Percentiles rank a stretch among this genome's conserved stretches.
Conservation (phyloP, 2,329 filamentous ascomycete genomes). For the Monilinia laxa region DNA sequence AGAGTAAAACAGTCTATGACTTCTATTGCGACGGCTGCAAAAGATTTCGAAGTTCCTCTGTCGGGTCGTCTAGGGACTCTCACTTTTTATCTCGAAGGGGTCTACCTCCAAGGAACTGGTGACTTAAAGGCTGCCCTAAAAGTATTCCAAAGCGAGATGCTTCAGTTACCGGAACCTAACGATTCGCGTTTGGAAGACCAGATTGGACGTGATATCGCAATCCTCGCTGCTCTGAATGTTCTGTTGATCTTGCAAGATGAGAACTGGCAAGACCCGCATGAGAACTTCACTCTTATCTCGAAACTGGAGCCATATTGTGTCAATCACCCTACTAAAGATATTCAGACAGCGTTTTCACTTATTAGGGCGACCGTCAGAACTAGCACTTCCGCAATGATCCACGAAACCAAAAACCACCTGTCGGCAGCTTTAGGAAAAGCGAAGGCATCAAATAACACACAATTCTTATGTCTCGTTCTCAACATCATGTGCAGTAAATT, state of each 20-base stretch:
- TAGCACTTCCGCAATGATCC: conserved; percentile 63
- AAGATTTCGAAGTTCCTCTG: conserved; percentile 32
- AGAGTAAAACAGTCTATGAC: conserved; percentile 33
- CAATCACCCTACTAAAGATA: conserved; percentile 69
- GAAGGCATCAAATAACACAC: conserved; percentile 68
- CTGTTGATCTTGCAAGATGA: conserved; percentile 71
- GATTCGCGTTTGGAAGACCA: conserved; percentile 46
- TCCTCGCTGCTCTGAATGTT: conserved; percentile 66
- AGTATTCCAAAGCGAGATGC: conserved; percentile 62
- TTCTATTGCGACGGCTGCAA: conserved; percentile 30
- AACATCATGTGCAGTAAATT: conserved; percentile 82
- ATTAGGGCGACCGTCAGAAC: conserved; percentile 67
- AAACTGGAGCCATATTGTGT: conserved; percentile 66
- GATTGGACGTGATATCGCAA: conserved; percentile 60
- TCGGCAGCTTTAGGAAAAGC: conserved; percentile 69
- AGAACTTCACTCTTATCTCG: conserved; percentile 61
- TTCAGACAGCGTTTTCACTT: conserved; percentile 75
- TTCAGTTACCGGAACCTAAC: conserved; percentile 51
- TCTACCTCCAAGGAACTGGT: conserved; percentile 75
- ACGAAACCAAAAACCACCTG: conserved; percentile 76
- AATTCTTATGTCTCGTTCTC: conserved; percentile 79
- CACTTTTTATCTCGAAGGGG: conserved; percentile 65
- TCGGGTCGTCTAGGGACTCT: conserved; percentile 34
- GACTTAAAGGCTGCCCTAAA: conserved; percentile 66
- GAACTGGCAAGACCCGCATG: conserved; percentile 54